phyloP scores from a whole-genome alignment of 108 stramenopile species.

The Discostella stelligeroides region DNA sequence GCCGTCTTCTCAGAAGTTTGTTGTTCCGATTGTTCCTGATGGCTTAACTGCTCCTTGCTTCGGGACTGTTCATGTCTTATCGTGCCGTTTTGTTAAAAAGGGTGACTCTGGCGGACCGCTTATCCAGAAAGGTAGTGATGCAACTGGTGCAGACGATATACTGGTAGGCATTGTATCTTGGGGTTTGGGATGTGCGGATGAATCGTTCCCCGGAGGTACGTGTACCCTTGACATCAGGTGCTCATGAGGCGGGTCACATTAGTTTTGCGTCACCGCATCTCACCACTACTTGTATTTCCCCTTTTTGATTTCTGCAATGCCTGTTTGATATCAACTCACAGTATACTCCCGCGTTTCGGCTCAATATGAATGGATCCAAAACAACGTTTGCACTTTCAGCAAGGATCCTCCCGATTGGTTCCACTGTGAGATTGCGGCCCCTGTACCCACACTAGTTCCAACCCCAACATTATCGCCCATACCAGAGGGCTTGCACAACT shows the following conservation, averaged over 20 bases:
- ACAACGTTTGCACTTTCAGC: slow-evolving; percentile 52
- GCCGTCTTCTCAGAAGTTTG: too few relatives aligned
- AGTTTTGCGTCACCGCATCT: background rate
- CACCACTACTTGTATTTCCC: too few relatives aligned
- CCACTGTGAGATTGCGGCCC: slow-evolving; percentile 32
- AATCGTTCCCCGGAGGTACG: slow-evolving; percentile 4
- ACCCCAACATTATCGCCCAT: slow-evolving; percentile 34
- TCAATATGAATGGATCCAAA: slow-evolving; percentile 56
- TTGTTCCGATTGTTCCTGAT: too few relatives aligned
- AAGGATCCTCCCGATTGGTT: slow-evolving; percentile 51
- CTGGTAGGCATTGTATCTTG: slow-evolving; percentile 53
- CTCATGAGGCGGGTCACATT: too few relatives aligned
- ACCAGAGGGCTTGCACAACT: slow-evolving; percentile 39
- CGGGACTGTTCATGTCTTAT: too few relatives aligned
- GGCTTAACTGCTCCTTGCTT: too few relatives aligned
- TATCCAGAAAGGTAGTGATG: slow-evolving; percentile 14
- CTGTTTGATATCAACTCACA: background rate
- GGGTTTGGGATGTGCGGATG: slow-evolving; percentile 20
- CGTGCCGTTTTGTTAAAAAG: too few relatives aligned
- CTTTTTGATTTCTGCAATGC: background rate
- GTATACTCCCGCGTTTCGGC: slow-evolving; percentile 39
- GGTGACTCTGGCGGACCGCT: slow-evolving; percentile 42
- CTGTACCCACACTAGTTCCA: slow-evolving; percentile 13
- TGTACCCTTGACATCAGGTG: too few relatives aligned
- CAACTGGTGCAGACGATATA: slow-evolving; percentile 30